Percentiles rank a stretch among this genome's conserved stretches.
Conservation (phyloP, 805 yeast species). For the Saccharomyces eubayanus region DNA sequence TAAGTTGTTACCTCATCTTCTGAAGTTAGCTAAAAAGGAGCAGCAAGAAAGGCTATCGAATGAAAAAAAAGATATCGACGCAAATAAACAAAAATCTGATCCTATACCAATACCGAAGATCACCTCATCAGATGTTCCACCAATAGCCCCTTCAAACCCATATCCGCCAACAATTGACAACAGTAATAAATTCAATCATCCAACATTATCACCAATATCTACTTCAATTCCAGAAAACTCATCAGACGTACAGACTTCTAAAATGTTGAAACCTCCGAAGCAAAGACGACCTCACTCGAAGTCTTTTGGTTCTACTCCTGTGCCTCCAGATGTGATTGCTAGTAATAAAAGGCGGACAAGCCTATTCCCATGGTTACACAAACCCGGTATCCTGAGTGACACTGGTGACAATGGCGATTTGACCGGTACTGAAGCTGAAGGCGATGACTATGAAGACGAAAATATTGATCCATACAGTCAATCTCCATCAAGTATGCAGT, state of each 20-base stretch:
- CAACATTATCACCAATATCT: not conserved
- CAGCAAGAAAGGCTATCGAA: conserved; percentile 6
- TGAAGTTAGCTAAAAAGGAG: conserved; percentile 28
- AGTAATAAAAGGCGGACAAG: conserved; percentile 22
- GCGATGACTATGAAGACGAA: conserved; percentile 23
- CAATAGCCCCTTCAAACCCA: not conserved
- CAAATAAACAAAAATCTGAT: conserved; percentile 4
- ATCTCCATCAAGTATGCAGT: conserved; percentile 13
- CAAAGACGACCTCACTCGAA: conserved; percentile 27
- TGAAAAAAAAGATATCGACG: conserved; percentile 1
- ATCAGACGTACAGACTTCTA: not conserved
- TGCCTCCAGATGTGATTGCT: conserved; percentile 28
- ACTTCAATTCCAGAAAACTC: not conserved
- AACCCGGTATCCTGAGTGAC: conserved; percentile 27
- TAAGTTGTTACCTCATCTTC: conserved; percentile 55
- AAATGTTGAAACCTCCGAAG: conserved; percentile 7
- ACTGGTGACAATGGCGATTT: conserved; percentile 18
- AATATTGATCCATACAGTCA: conserved; percentile 8
- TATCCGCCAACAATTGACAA: not conserved
- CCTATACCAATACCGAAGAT: conserved; percentile 1
- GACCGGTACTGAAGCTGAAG: conserved; percentile 27
- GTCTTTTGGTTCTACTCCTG: conserved; percentile 26
- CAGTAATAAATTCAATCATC: not conserved
- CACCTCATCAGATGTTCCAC: not conserved
- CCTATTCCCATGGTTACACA: conserved; percentile 26